These are phyloP conservation scores for Pholiota microspora DNA, from an alignment of 768 basidiomycete genomes.

Conservation along the genomic window DNA sequence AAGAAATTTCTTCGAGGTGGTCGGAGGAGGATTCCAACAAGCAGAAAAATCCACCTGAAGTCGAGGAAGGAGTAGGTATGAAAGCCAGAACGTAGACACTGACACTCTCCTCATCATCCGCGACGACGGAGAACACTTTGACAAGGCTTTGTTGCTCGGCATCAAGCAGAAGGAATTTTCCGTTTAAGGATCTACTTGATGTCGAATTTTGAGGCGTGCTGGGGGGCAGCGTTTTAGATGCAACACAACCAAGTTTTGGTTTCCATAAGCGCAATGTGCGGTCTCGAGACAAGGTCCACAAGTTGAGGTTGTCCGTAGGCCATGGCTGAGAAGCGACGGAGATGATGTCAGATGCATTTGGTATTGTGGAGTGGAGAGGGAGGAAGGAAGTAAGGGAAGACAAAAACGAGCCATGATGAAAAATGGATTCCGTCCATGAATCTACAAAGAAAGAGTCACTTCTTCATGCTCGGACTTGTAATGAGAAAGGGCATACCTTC, in stretches of 20 bases:
- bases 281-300: constrained; percentile 88
- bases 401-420: constrained; percentile 65
- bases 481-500: constrained; percentile 48
- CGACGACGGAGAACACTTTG: constrained; percentile 51
- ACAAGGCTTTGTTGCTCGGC: constrained; percentile 63
- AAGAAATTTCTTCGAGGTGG: constrained; percentile 54
- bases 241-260: constrained; percentile 69
- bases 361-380: constrained; percentile 45
- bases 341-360: constrained; percentile 59
- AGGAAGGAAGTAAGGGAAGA: constrained; percentile 67
- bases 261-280: constrained; percentile 85
- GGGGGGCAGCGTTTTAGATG: constrained; percentile 47
- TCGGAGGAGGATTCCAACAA: constrained; percentile 58
- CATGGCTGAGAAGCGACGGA: constrained; percentile 72
- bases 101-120: constrained; percentile 40
- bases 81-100: constrained; percentile 65
- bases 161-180: constrained; percentile 48
- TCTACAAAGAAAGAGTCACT: constrained; percentile 38
- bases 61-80: constrained; percentile 63
- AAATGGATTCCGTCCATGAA: constrained; percentile 67
- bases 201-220: constrained; percentile 19
- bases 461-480: constrained; percentile 12
- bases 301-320: constrained; percentile 70
- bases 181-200: constrained; percentile 13
- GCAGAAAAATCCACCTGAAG: constrained; percentile 80